A percentile compares a stretch with the other conserved stretches of the same genome.
phyloP scores from a whole-genome alignment of 169 alveolate species.

The Cryptosporidium sp. region DNA sequence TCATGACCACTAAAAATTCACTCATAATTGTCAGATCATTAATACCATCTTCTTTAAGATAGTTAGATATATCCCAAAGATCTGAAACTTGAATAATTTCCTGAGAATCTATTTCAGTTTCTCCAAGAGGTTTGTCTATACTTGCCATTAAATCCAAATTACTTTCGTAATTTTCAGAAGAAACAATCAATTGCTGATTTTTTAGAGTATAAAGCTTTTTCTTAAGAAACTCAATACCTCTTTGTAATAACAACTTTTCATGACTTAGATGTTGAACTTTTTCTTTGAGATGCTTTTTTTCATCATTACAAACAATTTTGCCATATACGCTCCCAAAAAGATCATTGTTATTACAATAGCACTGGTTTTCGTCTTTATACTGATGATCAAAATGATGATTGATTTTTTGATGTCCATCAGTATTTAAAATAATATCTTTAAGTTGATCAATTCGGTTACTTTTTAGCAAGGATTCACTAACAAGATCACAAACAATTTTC shows the following conservation, averaged over 20 bases:
- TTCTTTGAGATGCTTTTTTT: slow-evolving; percentile 43
- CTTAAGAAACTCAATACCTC: slow-evolving; percentile 58
- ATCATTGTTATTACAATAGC: slow-evolving; percentile 57
- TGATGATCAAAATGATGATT: neutral
- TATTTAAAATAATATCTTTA: slow-evolving; percentile 40
- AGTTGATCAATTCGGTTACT: slow-evolving; percentile 61
- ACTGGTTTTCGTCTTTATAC: slow-evolving; percentile 12
- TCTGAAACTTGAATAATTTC: slow-evolving; percentile 27
- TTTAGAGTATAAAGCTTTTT: slow-evolving; percentile 46
- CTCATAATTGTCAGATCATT: slow-evolving; percentile 53
- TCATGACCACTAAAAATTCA: slow-evolving; percentile 32
- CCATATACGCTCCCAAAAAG: slow-evolving; percentile 64
- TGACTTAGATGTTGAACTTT: slow-evolving; percentile 44
- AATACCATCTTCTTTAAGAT: slow-evolving; percentile 57
- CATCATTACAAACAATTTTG: slow-evolving; percentile 49
- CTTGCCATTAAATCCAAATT: slow-evolving; percentile 43
- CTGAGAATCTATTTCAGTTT: slow-evolving; percentile 8
- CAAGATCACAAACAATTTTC: slow-evolving; percentile 52
- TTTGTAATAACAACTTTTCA: slow-evolving; percentile 30
- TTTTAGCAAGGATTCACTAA: slow-evolving; percentile 39
- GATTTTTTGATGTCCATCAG: neutral
- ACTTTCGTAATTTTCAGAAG: slow-evolving; percentile 8
- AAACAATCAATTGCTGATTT: slow-evolving; percentile 35
- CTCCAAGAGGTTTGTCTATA: slow-evolving; percentile 33
- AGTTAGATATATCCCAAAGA: slow-evolving; percentile 59